Percentiles rank a stretch among this genome's conserved stretches.
These are phyloP conservation scores for Kwoniella pini DNA, from an alignment of 768 basidiomycete species.

Conservation along the genomic window DNA sequence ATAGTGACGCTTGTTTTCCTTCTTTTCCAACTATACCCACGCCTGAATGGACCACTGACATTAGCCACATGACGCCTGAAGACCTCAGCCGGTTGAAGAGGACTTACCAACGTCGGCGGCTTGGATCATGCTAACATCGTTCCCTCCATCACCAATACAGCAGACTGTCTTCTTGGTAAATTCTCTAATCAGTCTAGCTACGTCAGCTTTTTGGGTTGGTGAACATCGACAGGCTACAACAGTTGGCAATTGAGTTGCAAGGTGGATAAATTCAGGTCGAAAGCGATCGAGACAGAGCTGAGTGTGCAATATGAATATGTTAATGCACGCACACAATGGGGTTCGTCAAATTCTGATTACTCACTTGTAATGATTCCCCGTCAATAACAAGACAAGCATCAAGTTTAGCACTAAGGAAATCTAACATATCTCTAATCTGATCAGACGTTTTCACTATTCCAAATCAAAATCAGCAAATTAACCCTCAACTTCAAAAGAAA, in stretches of 20 bases:
- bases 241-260: conserved; percentile 90
- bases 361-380: conserved; percentile 89
- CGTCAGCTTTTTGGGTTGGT: conserved; percentile 97
- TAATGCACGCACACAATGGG: not conserved
- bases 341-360: not conserved
- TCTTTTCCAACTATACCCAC: conserved; percentile 99
- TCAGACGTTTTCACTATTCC: conserved; percentile 76
- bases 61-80: too few relatives aligned
- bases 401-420: conserved; percentile 88
- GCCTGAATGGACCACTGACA: conserved; percentile 60
- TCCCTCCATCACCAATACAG: conserved; percentile 98
- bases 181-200: conserved; percentile 85
- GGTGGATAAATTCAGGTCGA: conserved; percentile 91
- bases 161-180: conserved; percentile 94
- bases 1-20: conserved; percentile 97
- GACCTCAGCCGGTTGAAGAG: too few relatives aligned
- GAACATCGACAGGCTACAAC: conserved; percentile 98
- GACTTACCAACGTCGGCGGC: conserved; percentile 93
- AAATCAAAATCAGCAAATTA: not conserved
- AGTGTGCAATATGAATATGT: not conserved
- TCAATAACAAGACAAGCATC: conserved; percentile 99
- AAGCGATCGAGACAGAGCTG: conserved; percentile 89
- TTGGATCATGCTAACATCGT: conserved; percentile 99
- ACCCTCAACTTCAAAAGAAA: not conserved
- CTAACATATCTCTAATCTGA: conserved; percentile 80